phyloP scores from a whole-genome alignment of 2,329 filamentous ascomycete species.

The Neopestalotiopsis sp. region DNA sequence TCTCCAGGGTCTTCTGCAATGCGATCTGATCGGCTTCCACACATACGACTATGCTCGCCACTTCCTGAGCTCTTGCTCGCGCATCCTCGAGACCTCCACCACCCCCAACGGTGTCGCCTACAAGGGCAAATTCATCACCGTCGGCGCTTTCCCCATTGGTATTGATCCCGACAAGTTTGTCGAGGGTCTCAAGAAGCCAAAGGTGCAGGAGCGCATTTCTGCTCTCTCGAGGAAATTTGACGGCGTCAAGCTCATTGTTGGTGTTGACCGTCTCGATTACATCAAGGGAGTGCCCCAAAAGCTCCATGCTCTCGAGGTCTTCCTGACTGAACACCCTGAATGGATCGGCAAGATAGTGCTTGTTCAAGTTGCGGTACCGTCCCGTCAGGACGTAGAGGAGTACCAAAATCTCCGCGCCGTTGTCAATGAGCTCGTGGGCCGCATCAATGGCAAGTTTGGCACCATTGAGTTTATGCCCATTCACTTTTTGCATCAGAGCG shows the following conservation, averaged over 20 bases:
- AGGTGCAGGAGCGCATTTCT: constrained; percentile 86
- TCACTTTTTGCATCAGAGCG: constrained; percentile 96
- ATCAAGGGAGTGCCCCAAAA: constrained; percentile 99
- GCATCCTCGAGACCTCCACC: constrained; percentile 81
- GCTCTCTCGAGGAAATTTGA: constrained; percentile 89
- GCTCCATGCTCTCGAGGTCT: constrained; percentile 93
- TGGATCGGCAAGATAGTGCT: constrained; percentile 98
- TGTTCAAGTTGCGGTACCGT: constrained; percentile 94
- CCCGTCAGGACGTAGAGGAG: constrained; percentile 93
- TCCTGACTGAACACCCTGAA: constrained; percentile 94
- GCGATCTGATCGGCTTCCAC: constrained; percentile 96
- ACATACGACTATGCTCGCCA: constrained; percentile 99
- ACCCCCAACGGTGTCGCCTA: constrained; percentile 94
- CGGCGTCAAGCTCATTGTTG: constrained; percentile 94
- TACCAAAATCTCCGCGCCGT: constrained; percentile 96
- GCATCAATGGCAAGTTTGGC: constrained; percentile 96
- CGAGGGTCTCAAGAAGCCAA: constrained; percentile 83
- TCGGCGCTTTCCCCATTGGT: constrained; percentile 95
- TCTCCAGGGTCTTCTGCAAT: constrained; percentile 85
- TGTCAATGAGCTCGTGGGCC: constrained; percentile 94
- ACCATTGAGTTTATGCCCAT: constrained; percentile 99
- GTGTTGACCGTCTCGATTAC: constrained; percentile 95
- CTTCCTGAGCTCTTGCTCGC: constrained; percentile 95
- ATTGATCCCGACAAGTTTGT: constrained; percentile 98
- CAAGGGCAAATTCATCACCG: constrained; percentile 84